These are phyloP conservation scores for Knufia fluminis DNA, from an alignment of 2,329 filamentous ascomycete species.

Conservation along the genomic window DNA sequence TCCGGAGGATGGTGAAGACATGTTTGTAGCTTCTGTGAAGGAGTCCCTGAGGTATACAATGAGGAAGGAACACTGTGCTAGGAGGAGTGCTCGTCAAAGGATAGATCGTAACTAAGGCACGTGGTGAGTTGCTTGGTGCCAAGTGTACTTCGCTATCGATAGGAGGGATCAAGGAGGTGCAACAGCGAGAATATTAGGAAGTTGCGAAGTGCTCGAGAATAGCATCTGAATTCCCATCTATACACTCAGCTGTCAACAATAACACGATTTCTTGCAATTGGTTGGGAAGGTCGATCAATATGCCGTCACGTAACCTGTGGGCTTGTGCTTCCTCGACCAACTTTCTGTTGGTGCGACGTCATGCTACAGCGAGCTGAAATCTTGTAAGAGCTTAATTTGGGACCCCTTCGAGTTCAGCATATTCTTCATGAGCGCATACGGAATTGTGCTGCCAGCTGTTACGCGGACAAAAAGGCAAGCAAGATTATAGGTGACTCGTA, in stretches of 20 bases:
- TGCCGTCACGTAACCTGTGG: background rate
- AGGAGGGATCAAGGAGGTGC: background rate
- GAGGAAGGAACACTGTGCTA: background rate
- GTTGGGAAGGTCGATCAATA: background rate
- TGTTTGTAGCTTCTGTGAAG: conserved; percentile 26
- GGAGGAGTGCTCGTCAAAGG: background rate
- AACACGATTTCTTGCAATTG: background rate
- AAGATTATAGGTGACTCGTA: background rate
- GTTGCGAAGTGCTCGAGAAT: background rate
- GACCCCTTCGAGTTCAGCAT: background rate
- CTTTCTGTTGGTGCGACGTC: background rate
- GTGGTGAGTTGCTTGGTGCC: conserved; percentile 3
- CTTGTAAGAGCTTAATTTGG: background rate
- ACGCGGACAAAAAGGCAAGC: background rate
- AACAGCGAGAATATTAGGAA: background rate
- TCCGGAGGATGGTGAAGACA: conserved; percentile 53
- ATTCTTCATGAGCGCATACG: background rate
- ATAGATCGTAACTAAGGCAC: background rate
- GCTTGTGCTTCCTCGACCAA: background rate
- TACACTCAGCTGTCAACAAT: background rate
- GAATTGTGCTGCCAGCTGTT: background rate
- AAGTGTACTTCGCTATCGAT: background rate
- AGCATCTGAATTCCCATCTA: background rate
- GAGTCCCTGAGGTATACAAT: background rate
- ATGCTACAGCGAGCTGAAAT: background rate